Conservation (phyloP, 139 green algal species). For the Edaphochlamys debaryana region DNA sequence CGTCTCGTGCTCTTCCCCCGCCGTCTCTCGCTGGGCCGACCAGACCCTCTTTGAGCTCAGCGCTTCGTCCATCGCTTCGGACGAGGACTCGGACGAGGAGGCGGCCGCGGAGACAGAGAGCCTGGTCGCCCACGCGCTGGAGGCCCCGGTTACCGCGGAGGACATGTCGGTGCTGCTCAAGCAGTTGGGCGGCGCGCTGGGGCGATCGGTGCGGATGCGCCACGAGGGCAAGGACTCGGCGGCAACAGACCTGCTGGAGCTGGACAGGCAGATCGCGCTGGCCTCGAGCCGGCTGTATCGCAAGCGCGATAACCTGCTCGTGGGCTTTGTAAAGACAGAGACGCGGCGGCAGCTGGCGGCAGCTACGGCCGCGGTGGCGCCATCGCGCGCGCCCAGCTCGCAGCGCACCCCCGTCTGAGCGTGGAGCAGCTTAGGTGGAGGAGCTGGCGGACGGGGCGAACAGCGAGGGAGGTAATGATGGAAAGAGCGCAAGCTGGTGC, state of each 20-base stretch:
- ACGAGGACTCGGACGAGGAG: background rate
- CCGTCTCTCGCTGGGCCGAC: background rate
- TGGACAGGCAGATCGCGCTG: conserved; percentile 39
- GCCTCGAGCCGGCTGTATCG: conserved; percentile 17
- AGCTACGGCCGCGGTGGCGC: background rate
- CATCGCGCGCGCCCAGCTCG: background rate
- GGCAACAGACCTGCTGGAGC: conserved; percentile 20
- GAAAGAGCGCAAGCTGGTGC: too few relatives aligned
- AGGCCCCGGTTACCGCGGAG: background rate
- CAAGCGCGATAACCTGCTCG: conserved; percentile 7
- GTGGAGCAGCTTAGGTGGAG: background rate
- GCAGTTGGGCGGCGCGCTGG: conserved; percentile 25
- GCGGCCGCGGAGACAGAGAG: conserved; percentile 6
- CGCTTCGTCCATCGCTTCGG: background rate
- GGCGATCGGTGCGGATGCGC: conserved; percentile 12
- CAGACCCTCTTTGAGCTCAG: conserved; percentile 11
- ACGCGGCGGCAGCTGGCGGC: conserved; percentile 14
- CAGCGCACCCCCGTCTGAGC: background rate
- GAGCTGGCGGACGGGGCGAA: too few relatives aligned
- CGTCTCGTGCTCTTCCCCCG: background rate
- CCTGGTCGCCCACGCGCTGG: background rate
- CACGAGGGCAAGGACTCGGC: conserved; percentile 19
- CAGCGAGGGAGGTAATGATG: too few relatives aligned
- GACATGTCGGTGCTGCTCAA: conserved; percentile 30
- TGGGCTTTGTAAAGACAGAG: conserved; percentile 17